Conservation (phyloP, 2,329 filamentous ascomycete genomes). For the Pyrenophora tritici-repentis region DNA sequence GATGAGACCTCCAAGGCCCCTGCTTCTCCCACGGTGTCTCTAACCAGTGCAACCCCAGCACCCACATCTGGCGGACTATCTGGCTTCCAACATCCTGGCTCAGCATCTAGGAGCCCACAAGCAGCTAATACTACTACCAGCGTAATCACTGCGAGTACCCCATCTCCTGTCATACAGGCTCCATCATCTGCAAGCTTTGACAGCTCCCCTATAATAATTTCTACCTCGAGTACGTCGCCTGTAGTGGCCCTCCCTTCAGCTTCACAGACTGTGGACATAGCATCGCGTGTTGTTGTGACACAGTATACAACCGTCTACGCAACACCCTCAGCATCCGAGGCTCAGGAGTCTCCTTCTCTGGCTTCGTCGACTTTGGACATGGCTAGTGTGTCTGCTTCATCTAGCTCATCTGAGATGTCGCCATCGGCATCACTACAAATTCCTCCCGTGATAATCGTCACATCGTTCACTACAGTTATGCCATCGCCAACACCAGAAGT, state of each 20-base stretch:
- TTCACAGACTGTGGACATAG: conserved; percentile 9
- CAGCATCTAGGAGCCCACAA: conserved; percentile 7
- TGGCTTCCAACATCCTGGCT: conserved; percentile 26
- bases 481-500: conserved; percentile 2
- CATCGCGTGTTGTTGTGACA: conserved; percentile 29
- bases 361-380: conserved; percentile 2
- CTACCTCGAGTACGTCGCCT: conserved; percentile 1
- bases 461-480: conserved; percentile 38
- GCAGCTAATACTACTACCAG: conserved; percentile 1
- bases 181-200: conserved; percentile 1
- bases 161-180: conserved; percentile 1
- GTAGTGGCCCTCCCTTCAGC: not conserved
- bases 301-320: conserved; percentile 36
- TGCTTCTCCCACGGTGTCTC: conserved; percentile 10
- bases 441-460: conserved; percentile 39
- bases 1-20: conserved; percentile 12
- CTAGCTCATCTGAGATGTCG: conserved; percentile 7
- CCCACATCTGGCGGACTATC: conserved; percentile 25
- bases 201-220: conserved; percentile 3
- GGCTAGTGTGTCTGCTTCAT: not conserved
- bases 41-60: conserved; percentile 8
- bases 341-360: not conserved
- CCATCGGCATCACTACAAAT: conserved; percentile 22
- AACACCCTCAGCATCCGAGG: conserved; percentile 16
- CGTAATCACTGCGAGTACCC: conserved; percentile 5